Percentiles rank a stretch among this genome's conserved stretches.
Evolutionary conservation across 1,284 basidiomycete species (phyloP).

Genomic region (Ganoderma multipileum): DNA sequence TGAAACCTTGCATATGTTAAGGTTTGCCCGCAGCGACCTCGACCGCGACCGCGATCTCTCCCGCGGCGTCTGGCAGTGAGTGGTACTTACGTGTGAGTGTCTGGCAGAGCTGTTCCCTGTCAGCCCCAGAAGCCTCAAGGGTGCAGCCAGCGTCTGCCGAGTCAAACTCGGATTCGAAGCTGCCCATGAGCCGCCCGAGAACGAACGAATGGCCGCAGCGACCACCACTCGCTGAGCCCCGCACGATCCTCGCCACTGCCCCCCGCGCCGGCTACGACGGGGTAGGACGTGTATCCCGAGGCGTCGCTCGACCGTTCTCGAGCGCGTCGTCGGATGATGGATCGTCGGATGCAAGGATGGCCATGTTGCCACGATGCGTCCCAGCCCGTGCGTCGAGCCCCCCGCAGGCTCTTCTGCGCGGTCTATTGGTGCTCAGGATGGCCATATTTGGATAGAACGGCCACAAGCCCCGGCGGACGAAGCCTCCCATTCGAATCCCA

Average conservation of each 20-base stretch:
- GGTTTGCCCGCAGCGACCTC: conserved; percentile 10
- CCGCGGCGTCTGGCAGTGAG: background rate
- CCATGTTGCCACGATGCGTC: conserved; percentile 16
- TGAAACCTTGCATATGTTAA: conserved; percentile 10
- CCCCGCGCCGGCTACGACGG: conserved; percentile 10
- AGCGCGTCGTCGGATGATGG: conserved; percentile 26
- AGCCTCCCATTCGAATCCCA: background rate
- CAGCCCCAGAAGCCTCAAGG: background rate
- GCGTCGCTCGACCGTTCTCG: conserved; percentile 9
- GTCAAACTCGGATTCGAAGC: background rate
- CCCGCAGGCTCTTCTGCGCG: conserved; percentile 9
- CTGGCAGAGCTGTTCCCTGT: conserved; percentile 7
- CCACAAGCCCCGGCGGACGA: conserved; percentile 15
- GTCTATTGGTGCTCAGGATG: conserved; percentile 3
- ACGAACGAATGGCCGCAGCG: background rate
- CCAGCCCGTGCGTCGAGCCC: conserved; percentile 18
- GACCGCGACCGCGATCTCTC: no score
- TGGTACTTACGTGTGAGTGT: conserved; percentile 7
- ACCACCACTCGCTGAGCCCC: background rate
- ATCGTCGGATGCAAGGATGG: conserved; percentile 29
- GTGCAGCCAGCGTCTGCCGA: background rate
- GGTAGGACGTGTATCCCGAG: conserved; percentile 20
- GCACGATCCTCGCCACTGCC: background rate
- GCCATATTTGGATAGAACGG: conserved; percentile 21
- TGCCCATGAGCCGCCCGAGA: background rate